Conservation (phyloP, 2,329 filamentous ascomycete genomes). For the Colletotrichum neosansevieriae region DNA sequence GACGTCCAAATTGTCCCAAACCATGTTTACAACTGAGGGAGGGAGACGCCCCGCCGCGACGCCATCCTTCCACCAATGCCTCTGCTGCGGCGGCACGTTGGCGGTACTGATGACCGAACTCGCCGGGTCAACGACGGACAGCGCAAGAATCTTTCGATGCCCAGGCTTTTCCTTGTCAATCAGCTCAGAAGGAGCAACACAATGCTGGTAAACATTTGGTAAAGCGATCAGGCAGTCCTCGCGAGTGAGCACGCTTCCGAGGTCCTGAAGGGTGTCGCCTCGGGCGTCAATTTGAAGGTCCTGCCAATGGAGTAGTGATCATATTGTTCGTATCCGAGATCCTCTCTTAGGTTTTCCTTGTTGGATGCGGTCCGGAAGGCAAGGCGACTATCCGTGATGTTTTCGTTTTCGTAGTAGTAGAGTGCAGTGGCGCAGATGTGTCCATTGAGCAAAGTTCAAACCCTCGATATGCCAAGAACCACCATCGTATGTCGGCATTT, state of each 20-base stretch:
- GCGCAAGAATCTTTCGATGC: constrained; percentile 69
- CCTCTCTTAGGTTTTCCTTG: constrained; percentile 43
- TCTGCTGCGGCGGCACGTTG: constrained; percentile 59
- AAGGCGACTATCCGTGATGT: constrained; percentile 66
- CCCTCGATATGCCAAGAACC: constrained; percentile 70
- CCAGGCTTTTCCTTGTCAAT: constrained; percentile 64
- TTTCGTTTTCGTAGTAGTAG: constrained; percentile 71
- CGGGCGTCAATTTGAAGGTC: constrained; percentile 49
- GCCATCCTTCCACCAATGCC: constrained; percentile 52
- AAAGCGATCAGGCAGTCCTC: constrained; percentile 66
- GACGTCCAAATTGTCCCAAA: constrained; percentile 42
- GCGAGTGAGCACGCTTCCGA: constrained; percentile 61
- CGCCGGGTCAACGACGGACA: constrained; percentile 72
- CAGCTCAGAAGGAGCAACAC: constrained; percentile 64
- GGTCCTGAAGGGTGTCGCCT: constrained; percentile 49
- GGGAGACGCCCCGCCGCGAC: constrained; percentile 34
- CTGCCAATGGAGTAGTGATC: constrained; percentile 49
- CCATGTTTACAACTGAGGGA: constrained; percentile 42
- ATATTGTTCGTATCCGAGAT: neutral
- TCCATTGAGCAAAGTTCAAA: constrained; percentile 70
- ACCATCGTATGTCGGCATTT: constrained; percentile 65
- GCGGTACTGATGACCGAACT: constrained; percentile 57
- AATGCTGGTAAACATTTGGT: constrained; percentile 66
- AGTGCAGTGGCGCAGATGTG: constrained; percentile 73
- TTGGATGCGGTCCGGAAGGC: constrained; percentile 60